Conservation (phyloP, 768 basidiomycete species). For the Mrakia blollopis region DNA sequence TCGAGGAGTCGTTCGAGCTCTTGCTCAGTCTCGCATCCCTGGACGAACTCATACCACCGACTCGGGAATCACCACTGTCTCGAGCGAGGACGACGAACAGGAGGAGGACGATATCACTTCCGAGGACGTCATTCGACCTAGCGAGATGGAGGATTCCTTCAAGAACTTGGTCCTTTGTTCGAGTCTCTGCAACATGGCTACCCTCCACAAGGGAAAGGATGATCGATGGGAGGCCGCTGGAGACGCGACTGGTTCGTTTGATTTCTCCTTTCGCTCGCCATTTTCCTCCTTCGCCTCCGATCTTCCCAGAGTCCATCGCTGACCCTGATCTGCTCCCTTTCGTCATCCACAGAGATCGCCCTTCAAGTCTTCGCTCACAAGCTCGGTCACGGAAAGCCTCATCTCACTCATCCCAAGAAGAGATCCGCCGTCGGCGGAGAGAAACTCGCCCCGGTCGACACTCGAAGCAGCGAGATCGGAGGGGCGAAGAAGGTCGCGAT, state of each 20-base stretch:
- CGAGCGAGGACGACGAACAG: background rate
- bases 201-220: conserved; percentile 42
- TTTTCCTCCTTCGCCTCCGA: no score
- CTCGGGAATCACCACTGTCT: conserved; percentile 1
- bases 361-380: conserved; percentile 48
- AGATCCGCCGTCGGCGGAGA: conserved; percentile 11
- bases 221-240: conserved; percentile 53
- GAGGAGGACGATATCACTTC: conserved; percentile 35
- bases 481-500: conserved; percentile 19
- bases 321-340: no score
- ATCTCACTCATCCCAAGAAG: conserved; percentile 40
- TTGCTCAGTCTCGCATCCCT: conserved; percentile 31
- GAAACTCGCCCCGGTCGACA: conserved; percentile 19
- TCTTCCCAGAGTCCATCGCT: no score
- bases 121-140: conserved; percentile 37
- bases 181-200: conserved; percentile 48
- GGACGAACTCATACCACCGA: conserved; percentile 12
- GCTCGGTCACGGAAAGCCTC: conserved; percentile 49
- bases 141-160: conserved; percentile 37
- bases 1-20: conserved; percentile 39
- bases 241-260: conserved; percentile 44
- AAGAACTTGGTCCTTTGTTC: conserved; percentile 45
- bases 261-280: no score
- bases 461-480: conserved; percentile 17
- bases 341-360: background rate